Conservation (phyloP, 192 early-diverging fungal species). For the Geranomyces variabilis region DNA sequence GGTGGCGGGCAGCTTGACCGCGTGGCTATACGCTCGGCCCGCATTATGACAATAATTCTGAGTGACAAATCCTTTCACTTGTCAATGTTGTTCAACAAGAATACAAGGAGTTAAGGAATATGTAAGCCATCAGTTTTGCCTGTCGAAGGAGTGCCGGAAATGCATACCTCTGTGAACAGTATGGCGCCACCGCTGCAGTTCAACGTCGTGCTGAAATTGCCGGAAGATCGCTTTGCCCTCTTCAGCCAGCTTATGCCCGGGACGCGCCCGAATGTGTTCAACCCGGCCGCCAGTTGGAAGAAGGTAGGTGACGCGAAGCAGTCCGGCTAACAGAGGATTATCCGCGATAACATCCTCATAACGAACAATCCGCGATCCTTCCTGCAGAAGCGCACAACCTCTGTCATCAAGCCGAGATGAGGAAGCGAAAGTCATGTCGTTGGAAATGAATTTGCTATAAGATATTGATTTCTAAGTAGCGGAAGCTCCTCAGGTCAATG, state of each 20-base stretch:
- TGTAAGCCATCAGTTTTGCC: neutral
- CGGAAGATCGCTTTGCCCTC: neutral
- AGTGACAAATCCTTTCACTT: conserved; percentile 21
- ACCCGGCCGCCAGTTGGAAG: conserved; percentile 13
- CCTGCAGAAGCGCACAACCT: no score
- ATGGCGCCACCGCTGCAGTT: neutral
- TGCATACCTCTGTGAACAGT: neutral
- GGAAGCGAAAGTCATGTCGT: no score
- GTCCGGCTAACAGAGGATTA: neutral
- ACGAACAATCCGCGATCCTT: no score
- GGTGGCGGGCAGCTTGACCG: neutral
- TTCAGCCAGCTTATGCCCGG: neutral
- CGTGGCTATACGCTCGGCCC: neutral
- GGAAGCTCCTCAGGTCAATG: no score
- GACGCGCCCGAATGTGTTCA: neutral
- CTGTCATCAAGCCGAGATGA: no score
- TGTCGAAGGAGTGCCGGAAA: no score
- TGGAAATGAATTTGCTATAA: no score
- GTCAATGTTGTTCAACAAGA: no score
- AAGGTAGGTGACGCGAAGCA: neutral
- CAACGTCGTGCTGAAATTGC: neutral
- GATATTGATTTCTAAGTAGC: no score
- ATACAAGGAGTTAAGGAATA: no score
- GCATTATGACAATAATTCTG: conserved; percentile 19
- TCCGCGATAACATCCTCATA: no score